Conservation (phyloP, 345 rosid species). For the Boechera stricta region DNA sequence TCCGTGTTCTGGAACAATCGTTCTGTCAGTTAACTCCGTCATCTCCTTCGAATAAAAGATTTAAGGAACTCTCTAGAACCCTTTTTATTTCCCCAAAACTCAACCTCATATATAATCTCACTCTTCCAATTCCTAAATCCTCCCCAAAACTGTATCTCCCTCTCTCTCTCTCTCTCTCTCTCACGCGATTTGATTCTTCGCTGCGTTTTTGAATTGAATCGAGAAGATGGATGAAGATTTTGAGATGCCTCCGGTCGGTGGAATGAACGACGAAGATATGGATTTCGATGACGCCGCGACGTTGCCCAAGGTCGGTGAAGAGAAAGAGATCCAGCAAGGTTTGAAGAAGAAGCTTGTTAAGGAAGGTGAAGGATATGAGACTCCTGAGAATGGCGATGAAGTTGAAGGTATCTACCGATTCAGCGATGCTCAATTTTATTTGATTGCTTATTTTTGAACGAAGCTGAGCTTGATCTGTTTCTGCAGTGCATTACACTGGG, state of each 20-base stretch:
- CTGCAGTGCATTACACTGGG: conserved; percentile 74
- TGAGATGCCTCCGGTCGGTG: conserved; percentile 57
- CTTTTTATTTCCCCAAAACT: conserved; percentile 20
- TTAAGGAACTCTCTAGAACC: conserved; percentile 57
- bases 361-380: conserved; percentile 76
- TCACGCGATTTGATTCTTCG: conserved; percentile 8
- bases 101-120: conserved; percentile 24
- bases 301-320: conserved; percentile 61
- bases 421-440: neutral
- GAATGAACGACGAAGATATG: conserved; percentile 57
- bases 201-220: neutral
- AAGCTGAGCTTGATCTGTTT: conserved; percentile 23
- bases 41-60: conserved; percentile 8
- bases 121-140: neutral
- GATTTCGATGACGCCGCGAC: conserved; percentile 52
- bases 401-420: conserved; percentile 64
- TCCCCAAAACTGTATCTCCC: neutral
- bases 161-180: neutral
- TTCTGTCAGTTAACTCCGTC: conserved; percentile 36
- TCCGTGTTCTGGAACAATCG: conserved; percentile 18
- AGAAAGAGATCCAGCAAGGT: conserved; percentile 85
- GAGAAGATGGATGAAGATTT: conserved; percentile 64
- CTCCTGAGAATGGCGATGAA: conserved; percentile 77
- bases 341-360: conserved; percentile 86
- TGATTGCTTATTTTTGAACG: neutral